Percentiles rank a stretch among this genome's conserved stretches.
phyloP scores from a whole-genome alignment of 352 stramenopile genomes.

The Phytophthora chlamydospora region DNA sequence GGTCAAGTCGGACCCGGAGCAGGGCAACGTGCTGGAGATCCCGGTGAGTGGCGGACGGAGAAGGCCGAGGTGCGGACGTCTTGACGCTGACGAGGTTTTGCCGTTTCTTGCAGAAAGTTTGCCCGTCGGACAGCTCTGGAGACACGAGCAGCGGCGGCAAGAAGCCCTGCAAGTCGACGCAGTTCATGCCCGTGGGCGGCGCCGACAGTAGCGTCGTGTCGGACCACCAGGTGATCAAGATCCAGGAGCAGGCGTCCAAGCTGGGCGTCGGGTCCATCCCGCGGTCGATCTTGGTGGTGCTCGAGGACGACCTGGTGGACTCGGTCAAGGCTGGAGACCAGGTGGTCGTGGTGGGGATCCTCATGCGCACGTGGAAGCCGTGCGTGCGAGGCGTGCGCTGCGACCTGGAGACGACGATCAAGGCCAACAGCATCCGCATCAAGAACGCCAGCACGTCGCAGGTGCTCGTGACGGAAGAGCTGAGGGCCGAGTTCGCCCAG shows the following conservation, averaged over 20 bases:
- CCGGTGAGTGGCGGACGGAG: slow-evolving; percentile 44
- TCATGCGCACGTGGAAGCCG: slow-evolving; percentile 94
- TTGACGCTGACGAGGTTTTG: slow-evolving; percentile 4
- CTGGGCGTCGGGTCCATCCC: slow-evolving; percentile 93
- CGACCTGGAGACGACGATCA: slow-evolving; percentile 89
- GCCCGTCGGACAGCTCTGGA: slow-evolving; percentile 46
- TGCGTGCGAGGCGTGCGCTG: slow-evolving; percentile 83
- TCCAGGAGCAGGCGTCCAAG: slow-evolving; percentile 95
- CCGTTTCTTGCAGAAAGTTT: slow-evolving; percentile 45
- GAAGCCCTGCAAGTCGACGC: slow-evolving; percentile 82
- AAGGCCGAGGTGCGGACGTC: slow-evolving; percentile 1
- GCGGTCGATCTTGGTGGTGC: slow-evolving; percentile 93
- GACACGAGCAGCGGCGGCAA: slow-evolving; percentile 41
- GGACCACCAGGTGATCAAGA: slow-evolving; percentile 94
- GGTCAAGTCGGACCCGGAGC: slow-evolving; percentile 89
- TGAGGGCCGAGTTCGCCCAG: slow-evolving; percentile 90
- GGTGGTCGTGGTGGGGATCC: slow-evolving; percentile 91
- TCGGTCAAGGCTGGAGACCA: slow-evolving; percentile 96
- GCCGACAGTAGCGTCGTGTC: slow-evolving; percentile 57
- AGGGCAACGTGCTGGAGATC: slow-evolving; percentile 89
- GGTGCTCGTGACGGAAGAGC: slow-evolving; percentile 75
- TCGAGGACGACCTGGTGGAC: slow-evolving; percentile 90
- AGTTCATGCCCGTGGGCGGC: slow-evolving; percentile 62
- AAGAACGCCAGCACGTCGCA: slow-evolving; percentile 71
- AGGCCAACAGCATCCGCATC: slow-evolving; percentile 74